These are phyloP conservation scores for Phialocephala subalpina DNA, from an alignment of 2,329 filamentous ascomycete species.

Conservation along the genomic window DNA sequence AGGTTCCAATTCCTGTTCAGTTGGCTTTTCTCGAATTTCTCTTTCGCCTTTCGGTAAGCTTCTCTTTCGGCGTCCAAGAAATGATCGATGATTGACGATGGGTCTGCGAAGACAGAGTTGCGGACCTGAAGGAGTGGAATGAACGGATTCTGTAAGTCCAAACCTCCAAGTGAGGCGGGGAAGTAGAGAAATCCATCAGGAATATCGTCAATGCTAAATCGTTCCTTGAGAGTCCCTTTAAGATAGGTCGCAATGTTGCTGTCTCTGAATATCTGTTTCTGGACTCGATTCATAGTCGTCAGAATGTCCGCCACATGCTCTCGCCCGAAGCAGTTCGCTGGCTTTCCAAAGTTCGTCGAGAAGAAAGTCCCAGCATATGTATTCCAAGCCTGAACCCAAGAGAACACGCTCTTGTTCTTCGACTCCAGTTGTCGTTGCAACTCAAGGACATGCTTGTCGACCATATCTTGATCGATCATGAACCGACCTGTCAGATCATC, in stretches of 20 bases:
- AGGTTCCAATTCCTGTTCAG: slow-evolving; percentile 27
- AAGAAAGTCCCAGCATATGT: slow-evolving; percentile 65
- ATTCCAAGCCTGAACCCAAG: slow-evolving; percentile 68
- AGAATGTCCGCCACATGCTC: slow-evolving; percentile 64
- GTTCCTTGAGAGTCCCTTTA: slow-evolving; percentile 55
- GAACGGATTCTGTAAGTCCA: slow-evolving; percentile 51
- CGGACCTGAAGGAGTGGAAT: slow-evolving; percentile 45
- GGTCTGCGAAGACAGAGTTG: slow-evolving; percentile 38
- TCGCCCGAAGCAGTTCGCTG: slow-evolving; percentile 61
- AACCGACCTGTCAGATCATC: slow-evolving; percentile 58
- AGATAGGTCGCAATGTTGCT: slow-evolving; percentile 55
- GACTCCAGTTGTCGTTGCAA: slow-evolving; percentile 60
- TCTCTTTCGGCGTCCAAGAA: slow-evolving; percentile 45
- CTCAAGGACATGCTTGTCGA: slow-evolving; percentile 64
- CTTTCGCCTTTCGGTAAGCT: slow-evolving; percentile 45
- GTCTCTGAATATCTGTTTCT: slow-evolving; percentile 56
- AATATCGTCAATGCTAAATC: slow-evolving; percentile 53
- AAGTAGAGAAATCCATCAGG: slow-evolving; percentile 52
- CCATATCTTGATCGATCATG: slow-evolving; percentile 60
- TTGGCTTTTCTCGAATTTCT: slow-evolving; percentile 41
- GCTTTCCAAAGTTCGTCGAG: slow-evolving; percentile 62
- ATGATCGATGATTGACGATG: slow-evolving; percentile 37
- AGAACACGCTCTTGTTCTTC: slow-evolving; percentile 59
- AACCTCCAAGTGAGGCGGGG: slow-evolving; percentile 49
- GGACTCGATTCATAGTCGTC: slow-evolving; percentile 58